Evolutionary conservation across 164 flowering plant genomes (phyloP), one percentile per base, ranked within the genome.

Genomic region (Santalum album): DNA sequence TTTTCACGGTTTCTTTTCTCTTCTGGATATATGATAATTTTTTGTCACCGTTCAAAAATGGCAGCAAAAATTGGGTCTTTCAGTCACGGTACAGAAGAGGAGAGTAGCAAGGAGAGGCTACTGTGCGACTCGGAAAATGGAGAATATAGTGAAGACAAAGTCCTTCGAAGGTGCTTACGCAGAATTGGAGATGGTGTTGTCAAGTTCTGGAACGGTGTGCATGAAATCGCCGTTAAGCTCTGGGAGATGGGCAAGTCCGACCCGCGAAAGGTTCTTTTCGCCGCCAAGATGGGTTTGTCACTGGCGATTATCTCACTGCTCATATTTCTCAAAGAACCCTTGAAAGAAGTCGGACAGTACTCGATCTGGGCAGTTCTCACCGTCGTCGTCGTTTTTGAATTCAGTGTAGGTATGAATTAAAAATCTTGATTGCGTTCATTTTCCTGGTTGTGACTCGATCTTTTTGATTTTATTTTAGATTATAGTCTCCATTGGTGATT

Each of bases 321-420:
- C 19, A 81, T 90, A 11, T 87, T 83, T 69, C 63, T 79, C 22
- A 77, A 76, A 64, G 75, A 72, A 45, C 94, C 95, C 0, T 42
- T 81, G 19, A 32, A 65, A 44, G 75, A 72, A 44, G 55, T 78
- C 6, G 51, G 76, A 39, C 70, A 62, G 53, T 76, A 77, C 43
- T 75, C 90, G 0, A 72, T 85, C 38, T 90, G 97, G 97, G 94
- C 89, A 1, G 70, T 90, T 25, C 74, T 90, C 22, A 85, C 96
- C 1, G 87, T 87, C 21, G 78, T 90, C 9, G 90, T 87, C 4
- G 81, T 78, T 51, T 90, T 90, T 58, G 97, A 90, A 57, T 90
- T 78, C 70, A 85, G 83, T 70, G 69, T 90, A 53, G 97, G 95
- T 87, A 78, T 49, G 18, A 7, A 43, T 38, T 60, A 20, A 29